phyloP scores from a whole-genome alignment of 179 eudicot species.

The Spergularia azorica region DNA sequence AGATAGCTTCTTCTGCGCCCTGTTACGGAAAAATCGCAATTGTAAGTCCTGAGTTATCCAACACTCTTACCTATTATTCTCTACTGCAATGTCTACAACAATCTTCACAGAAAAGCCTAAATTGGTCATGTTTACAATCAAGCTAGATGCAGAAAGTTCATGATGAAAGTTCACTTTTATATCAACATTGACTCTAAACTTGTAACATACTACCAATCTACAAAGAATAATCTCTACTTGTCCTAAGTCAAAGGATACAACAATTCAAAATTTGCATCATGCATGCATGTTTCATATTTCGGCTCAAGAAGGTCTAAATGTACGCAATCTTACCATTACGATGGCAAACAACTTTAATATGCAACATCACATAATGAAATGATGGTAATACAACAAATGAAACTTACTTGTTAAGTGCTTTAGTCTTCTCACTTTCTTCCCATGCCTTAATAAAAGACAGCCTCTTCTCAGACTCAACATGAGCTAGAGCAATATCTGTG shows the following conservation, averaged over 20 bases:
- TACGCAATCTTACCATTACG: slow-evolving; percentile 2
- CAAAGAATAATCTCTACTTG: too few relatives aligned
- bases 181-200: too few relatives aligned
- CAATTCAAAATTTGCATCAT: background rate
- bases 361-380: background rate
- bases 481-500: slow-evolving; percentile 69
- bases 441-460: slow-evolving; percentile 85
- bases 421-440: slow-evolving; percentile 77
- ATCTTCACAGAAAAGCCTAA: too few relatives aligned
- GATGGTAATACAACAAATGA: background rate
- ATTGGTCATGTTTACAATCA: too few relatives aligned
- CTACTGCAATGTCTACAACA: too few relatives aligned
- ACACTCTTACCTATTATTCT: background rate
- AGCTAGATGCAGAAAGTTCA: too few relatives aligned
- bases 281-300: background rate
- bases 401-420: slow-evolving; percentile 77
- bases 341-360: background rate
- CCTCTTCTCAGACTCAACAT: slow-evolving; percentile 71
- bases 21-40: slow-evolving; percentile 28
- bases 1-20: slow-evolving; percentile 75
- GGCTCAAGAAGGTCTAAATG: background rate
- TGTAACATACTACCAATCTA: too few relatives aligned
- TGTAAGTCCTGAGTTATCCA: background rate
- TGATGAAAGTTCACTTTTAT: too few relatives aligned
- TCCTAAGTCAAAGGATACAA: background rate